Conservation (phyloP, 768 basidiomycete genomes). For the Butyriboletus loyo region DNA sequence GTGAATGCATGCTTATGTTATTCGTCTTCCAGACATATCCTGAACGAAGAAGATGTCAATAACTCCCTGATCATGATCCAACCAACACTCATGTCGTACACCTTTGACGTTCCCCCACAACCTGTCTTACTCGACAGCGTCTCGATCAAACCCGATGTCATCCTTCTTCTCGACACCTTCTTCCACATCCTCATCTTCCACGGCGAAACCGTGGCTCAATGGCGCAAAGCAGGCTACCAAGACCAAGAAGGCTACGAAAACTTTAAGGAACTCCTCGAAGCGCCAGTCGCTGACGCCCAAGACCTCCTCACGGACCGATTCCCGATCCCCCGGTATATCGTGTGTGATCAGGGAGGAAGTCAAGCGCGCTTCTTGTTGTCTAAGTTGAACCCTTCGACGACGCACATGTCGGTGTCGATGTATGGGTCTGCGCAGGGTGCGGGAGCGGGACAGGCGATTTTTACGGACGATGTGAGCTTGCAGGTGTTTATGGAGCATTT, state of each 20-base stretch:
- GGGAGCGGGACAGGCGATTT: conserved; percentile 84
- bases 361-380: conserved; percentile 97
- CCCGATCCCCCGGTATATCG: conserved; percentile 97
- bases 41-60: conserved; percentile 98
- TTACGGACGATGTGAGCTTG: conserved; percentile 97
- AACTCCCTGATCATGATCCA: conserved; percentile 99
- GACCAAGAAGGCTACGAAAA: conserved; percentile 99
- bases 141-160: conserved; percentile 95
- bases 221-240: conserved; percentile 98
- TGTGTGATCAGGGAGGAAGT: conserved; percentile 95
- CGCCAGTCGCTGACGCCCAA: conserved; percentile 89
- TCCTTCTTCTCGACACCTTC: conserved; percentile 96
- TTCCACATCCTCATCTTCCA: conserved; percentile 99
- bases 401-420: conserved; percentile 91
- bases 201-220: conserved; percentile 93
- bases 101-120: conserved; percentile 85
- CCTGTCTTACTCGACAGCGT: conserved; percentile 96
- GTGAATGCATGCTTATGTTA: neutral
- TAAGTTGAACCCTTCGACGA: conserved; percentile 96
- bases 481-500: conserved; percentile 98
- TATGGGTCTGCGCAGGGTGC: conserved; percentile 74
- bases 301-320: conserved; percentile 93
- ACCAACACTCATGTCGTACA: conserved; percentile 98
- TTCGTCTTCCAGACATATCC: conserved; percentile 62
- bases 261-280: conserved; percentile 89